These are phyloP conservation scores for Pseudogymnoascus sp. DNA, from an alignment of 2,329 filamentous ascomycete species.

Conservation along the genomic window DNA sequence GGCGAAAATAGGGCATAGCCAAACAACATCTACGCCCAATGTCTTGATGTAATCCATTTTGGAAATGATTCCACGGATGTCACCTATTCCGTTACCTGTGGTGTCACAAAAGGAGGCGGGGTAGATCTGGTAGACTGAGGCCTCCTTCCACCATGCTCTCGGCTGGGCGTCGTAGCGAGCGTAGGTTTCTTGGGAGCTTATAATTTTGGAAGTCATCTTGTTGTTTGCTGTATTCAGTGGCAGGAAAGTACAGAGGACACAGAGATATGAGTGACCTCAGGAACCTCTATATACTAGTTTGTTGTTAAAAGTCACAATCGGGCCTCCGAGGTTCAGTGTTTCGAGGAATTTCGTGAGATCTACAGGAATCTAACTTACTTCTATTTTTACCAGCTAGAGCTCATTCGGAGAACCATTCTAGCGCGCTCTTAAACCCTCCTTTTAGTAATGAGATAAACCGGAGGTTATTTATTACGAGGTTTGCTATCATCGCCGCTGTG, in stretches of 20 bases:
- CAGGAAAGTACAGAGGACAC: neutral
- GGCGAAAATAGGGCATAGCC: conserved; percentile 56
- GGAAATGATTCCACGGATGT: conserved; percentile 49
- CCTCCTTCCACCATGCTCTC: neutral
- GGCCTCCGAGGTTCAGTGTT: neutral
- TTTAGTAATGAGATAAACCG: neutral
- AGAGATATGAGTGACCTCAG: neutral
- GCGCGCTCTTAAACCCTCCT: neutral
- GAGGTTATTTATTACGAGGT: neutral
- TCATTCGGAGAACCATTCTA: neutral
- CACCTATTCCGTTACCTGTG: conserved; percentile 48
- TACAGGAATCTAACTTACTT: neutral
- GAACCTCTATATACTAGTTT: neutral
- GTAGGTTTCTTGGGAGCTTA: neutral
- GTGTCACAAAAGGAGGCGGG: conserved; percentile 46
- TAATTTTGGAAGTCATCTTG: neutral
- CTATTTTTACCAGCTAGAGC: neutral
- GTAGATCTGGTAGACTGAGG: conserved; percentile 42
- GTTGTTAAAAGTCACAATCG: neutral
- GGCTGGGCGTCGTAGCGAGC: neutral
- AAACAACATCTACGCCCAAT: conserved; percentile 52
- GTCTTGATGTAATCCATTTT: conserved; percentile 49
- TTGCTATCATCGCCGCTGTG: neutral
- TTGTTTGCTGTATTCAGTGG: neutral
- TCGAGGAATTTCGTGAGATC: neutral